Percentiles rank a stretch among this genome's conserved stretches.
These are phyloP conservation scores for Pseudogymnoascus sp. DNA, from an alignment of 2,329 filamentous ascomycete species.

Conservation along the genomic window DNA sequence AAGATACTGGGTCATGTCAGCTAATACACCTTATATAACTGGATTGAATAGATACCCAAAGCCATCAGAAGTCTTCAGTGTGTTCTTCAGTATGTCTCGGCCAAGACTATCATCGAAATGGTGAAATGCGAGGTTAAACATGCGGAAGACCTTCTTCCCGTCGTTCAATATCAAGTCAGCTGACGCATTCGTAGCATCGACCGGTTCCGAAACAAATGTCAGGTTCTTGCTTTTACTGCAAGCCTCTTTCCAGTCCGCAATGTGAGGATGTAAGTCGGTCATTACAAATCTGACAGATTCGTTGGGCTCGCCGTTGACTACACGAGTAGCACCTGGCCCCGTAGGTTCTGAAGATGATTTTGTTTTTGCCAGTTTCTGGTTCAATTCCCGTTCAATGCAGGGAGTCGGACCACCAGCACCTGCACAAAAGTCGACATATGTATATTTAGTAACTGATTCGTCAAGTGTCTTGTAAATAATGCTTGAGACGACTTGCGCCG, in stretches of 20 bases:
- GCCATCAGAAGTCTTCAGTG: constrained; percentile 54
- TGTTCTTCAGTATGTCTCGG: constrained; percentile 51
- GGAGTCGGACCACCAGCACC: constrained; percentile 65
- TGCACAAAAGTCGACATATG: constrained; percentile 67
- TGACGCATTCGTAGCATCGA: constrained; percentile 59
- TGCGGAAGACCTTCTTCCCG: constrained; percentile 49
- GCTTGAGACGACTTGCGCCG: constrained; percentile 51
- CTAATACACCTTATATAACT: neutral
- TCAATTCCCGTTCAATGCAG: constrained; percentile 51
- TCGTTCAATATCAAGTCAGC: constrained; percentile 30
- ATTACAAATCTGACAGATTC: constrained; percentile 48
- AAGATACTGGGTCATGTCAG: constrained; percentile 43
- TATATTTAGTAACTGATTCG: constrained; percentile 41
- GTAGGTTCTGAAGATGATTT: constrained; percentile 15
- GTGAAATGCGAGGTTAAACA: constrained; percentile 70
- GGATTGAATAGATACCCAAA: constrained; percentile 39
- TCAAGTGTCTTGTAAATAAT: constrained; percentile 45
- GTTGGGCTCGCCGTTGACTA: constrained; percentile 12
- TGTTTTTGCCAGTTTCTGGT: constrained; percentile 31
- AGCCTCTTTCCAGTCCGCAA: constrained; percentile 48
- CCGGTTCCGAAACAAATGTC: constrained; percentile 47
- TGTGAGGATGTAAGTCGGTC: constrained; percentile 57
- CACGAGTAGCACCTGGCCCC: constrained; percentile 17
- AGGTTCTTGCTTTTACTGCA: constrained; percentile 44
- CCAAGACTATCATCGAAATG: constrained; percentile 62